Base-by-base conservation (phyloP, 2,329 filamentous ascomycete species). In the Triangularia setosa region DNA sequence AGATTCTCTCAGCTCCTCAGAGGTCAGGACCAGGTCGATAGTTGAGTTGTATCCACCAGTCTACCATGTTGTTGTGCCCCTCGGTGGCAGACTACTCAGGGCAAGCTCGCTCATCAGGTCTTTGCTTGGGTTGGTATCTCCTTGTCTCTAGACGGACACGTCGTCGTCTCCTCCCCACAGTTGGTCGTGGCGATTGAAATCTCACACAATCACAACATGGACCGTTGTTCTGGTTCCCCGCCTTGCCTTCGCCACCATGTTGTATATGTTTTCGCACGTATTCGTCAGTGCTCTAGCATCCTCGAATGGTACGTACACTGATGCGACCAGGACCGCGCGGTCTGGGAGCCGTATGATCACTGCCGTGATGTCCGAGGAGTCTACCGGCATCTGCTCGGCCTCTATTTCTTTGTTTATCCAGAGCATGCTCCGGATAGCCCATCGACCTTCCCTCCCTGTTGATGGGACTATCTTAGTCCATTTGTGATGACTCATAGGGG, bases 141-240 rank as follows among this genome's bases (percentile, higher is more conserved):
- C 35, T 21, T 60, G 40, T 27, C 40, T 52, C 14, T 44, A 23
- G 16, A 52, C 12, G 6, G 35, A 60, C 1, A 60, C 58, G 21
- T 60, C 24, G 16, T 60, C 40, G n/a, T n/a, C n/a, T 60, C 58
- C 58, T 30, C 58, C 58, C 58, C 16, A 60, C n/a, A 55, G 23
- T 25, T 55, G n/a, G 12, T 55, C 23, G 6, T 55, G n/a, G 11
- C 53, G 23, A 27, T 55, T 55, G 23, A 55, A 55, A 27, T 55
- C 23, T 27, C 53, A 21, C 6, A 27, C 23, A 27, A 55, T 55
- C 23, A 27, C 53, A 16, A 55, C 23, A n/a, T 55, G 21, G 14
- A 55, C 53, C 53, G 23, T 7, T n/a, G 23, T 55, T 24, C 53
- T n/a, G 4, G 53, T 27, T 16, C 27, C 53, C 27, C 53, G 5